Conservation (phyloP, 2,329 filamentous ascomycete genomes). For the Exutisphaerella laricina region DNA sequence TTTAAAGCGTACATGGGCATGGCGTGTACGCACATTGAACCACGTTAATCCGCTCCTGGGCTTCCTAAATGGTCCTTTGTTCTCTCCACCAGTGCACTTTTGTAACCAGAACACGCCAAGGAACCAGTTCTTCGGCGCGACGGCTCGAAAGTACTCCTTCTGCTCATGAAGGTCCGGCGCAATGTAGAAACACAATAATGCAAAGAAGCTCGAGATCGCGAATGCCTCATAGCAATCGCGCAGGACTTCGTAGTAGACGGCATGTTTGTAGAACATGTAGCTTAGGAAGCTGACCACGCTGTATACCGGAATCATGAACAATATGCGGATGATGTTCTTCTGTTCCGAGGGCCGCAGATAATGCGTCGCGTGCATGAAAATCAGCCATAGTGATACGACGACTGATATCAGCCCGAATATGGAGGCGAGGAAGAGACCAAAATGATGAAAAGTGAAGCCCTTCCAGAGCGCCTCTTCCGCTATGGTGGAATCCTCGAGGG, state of each 20-base stretch:
- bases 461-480: slow-evolving; percentile 48
- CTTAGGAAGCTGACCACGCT: slow-evolving; percentile 67
- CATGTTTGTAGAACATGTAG: slow-evolving; percentile 67
- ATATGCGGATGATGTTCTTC: slow-evolving; percentile 73
- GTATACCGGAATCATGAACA: slow-evolving; percentile 84
- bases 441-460: slow-evolving; percentile 51
- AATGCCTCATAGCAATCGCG: slow-evolving; percentile 87
- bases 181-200: slow-evolving; percentile 73
- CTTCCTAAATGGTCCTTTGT: slow-evolving; percentile 62
- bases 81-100: slow-evolving; percentile 63
- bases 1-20: no score
- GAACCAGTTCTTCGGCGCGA: slow-evolving; percentile 67
- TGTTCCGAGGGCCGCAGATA: slow-evolving; percentile 57
- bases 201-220: slow-evolving; percentile 81
- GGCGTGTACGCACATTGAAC: slow-evolving; percentile 65
- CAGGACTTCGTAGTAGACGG: slow-evolving; percentile 74
- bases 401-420: slow-evolving; percentile 50
- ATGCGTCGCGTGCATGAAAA: slow-evolving; percentile 54
- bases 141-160: slow-evolving; percentile 70
- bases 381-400: slow-evolving; percentile 48
- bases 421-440: slow-evolving; percentile 51
- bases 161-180: slow-evolving; percentile 72
- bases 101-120: slow-evolving; percentile 66
- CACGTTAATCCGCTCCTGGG: slow-evolving; percentile 77
- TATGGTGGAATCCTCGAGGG: slow-evolving; percentile 40